Base-by-base conservation (phyloP, 1,284 basidiomycete species). In the Porogramme epimiltina region DNA sequence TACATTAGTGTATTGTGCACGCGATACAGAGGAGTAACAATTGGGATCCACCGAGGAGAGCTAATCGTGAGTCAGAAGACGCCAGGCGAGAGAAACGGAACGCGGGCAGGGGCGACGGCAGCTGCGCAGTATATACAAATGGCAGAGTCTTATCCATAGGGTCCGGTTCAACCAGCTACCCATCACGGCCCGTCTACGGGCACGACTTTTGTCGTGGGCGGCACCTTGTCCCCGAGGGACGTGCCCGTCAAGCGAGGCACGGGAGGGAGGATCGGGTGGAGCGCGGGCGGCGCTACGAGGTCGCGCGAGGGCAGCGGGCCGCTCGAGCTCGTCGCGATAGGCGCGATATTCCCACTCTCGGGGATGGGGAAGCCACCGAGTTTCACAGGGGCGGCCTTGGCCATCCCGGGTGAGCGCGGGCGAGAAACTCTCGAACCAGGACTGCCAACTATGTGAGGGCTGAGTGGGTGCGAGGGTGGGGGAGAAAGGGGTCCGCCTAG, bases 111-210 rank as follows among this genome's bases (percentile, higher is more conserved):
- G 28, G 28, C 28, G 28, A 31, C 28, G 28, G 13, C 8, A 31
- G 13, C 8, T 31, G 28, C 13, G 13, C 13, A 13, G 28, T 31
- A 31, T 31, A 13, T 31, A 31, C 28, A 31, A 31, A n/a, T n/a
- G n/a, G n/a, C 28, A 13, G 8, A 31, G 8, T 6, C 6, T 13
- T 31, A 13, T 31, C 28, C 13, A 8, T 13, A 6, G 8, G 28
- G 28, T 13, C 13, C 8, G 28, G 13, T 31, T 31, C 28, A 31
- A 6, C 6, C 8, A 31, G 8, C 28, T 31, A 13, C 28, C 13
- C 25, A 42, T 59, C 49, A 60, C 5, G 56, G 49, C 3, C 62
- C 60, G 36, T 64, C 62, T 23, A 64, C 60, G 34, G 60, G 55
- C 11, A 64, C 60, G 22, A 50, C 45, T 42, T 59, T 58, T 16